Base-by-base conservation (phyloP, 2,329 filamentous ascomycete genomes). In the Lachnellula occidentalis region DNA sequence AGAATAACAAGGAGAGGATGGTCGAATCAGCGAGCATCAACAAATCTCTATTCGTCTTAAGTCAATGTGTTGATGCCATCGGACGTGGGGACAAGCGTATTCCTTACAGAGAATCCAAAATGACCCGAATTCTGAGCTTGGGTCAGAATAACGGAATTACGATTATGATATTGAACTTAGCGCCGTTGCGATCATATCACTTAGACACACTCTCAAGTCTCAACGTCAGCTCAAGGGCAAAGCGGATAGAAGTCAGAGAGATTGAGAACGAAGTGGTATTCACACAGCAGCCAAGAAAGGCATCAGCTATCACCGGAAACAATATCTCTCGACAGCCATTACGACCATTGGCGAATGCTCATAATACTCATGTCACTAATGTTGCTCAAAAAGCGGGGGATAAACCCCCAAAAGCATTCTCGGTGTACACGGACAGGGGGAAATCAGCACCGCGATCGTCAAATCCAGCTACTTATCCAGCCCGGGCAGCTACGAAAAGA, bases 11-110 rank as follows among this genome's bases (percentile, higher is more conserved):
- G 70, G 91, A 96, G 70, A 81, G 92, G 24, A 77, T 97, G 69
- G 82, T 96, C n/a, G 92, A 97, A 72, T 96, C 91, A 39, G 91
- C 92, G 0, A 92, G 90, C 66, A 97, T 97, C 76, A 97, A 97
- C 79, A 97, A 96, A 75, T 95, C 90, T 60, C 78, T 97, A 6
- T 97, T 97, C 66, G 92, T 96, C 17, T 75, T 97, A 48, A 92
- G 90, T 43, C 91, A 96, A 70, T 97, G 92, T 65, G 92, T 97
- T 51, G 92, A 97, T 69, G 92, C 92, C 53, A 97, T 97, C 68
- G 88, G 87, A 1, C 76, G 82, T 22, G 82, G 82, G 34, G 83
- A 86, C 68, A 81, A 79, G 64, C 83, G 92, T 34, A 92, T 97
- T 66, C 92, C 94, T 0, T 97, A 95, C 70, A 81, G 92, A 54